phyloP scores from a whole-genome alignment of 2,329 filamentous ascomycete genomes.

The Rachicladosporium sp. region DNA sequence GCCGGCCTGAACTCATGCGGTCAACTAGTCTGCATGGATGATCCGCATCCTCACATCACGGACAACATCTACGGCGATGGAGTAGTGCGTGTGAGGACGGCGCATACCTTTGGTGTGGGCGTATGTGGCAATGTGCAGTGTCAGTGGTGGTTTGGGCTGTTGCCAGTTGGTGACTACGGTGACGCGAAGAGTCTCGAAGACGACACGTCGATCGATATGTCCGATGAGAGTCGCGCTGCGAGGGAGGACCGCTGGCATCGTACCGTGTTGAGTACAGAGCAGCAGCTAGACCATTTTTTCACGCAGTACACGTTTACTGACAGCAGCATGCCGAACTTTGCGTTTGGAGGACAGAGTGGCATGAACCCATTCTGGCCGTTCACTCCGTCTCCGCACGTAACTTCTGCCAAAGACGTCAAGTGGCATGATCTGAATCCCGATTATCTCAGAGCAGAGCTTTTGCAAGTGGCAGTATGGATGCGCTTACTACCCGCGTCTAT shows the following conservation, averaged over 20 bases:
- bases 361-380: slow-evolving; percentile 1
- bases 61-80: slow-evolving; percentile 3
- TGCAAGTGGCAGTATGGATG: slow-evolving; percentile 2
- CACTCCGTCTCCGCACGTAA: neutral
- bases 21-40: slow-evolving; percentile 4
- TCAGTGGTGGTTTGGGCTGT: neutral
- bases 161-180: slow-evolving; percentile 4
- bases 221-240: slow-evolving; percentile 5
- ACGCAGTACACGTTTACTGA: slow-evolving; percentile 3
- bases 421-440: slow-evolving; percentile 10
- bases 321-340: neutral
- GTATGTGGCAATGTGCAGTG: slow-evolving; percentile 9
- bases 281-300: slow-evolving; percentile 7
- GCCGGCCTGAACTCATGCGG: slow-evolving; percentile 5
- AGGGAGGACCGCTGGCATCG: slow-evolving; percentile 7
- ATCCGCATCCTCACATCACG: slow-evolving; percentile 3
- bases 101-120: slow-evolving; percentile 7
- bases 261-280: slow-evolving; percentile 4
- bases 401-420: slow-evolving; percentile 1
- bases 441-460: slow-evolving; percentile 2
- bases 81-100: neutral
- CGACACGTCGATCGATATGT: slow-evolving; percentile 7
- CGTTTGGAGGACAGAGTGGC: neutral
- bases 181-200: slow-evolving; percentile 17
- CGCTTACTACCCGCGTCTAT: slow-evolving; percentile 2